A percentile compares a stretch with the other conserved stretches of the same genome.
Evolutionary conservation across 2,329 filamentous ascomycete species (phyloP).

Genomic region (Ceratocystis albifundus): DNA sequence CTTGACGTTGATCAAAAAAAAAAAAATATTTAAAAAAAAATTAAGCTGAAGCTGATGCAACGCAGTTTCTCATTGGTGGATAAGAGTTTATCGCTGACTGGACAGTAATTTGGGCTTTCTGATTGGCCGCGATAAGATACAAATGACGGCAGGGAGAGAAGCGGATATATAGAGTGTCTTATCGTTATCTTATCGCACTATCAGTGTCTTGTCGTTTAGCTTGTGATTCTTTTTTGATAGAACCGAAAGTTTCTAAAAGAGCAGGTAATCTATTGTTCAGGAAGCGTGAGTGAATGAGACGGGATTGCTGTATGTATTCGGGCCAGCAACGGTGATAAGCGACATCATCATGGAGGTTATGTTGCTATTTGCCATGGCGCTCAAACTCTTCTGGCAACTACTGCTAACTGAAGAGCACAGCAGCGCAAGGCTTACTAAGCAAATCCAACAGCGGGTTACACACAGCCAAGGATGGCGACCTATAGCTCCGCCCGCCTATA

Average conservation of each 20-base stretch:
- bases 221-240: background rate
- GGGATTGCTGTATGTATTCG: background rate
- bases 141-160: background rate
- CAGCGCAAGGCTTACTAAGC: background rate
- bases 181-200: conserved; percentile 12
- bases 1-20: background rate
- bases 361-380: too few relatives aligned
- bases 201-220: background rate
- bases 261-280: background rate
- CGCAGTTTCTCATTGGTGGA: conserved; percentile 1
- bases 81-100: background rate
- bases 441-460: background rate
- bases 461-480: background rate
- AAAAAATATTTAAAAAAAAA: conserved; percentile 12
- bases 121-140: conserved; percentile 14
- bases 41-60: background rate
- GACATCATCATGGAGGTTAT: background rate
- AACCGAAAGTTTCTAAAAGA: background rate
- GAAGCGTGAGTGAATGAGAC: background rate
- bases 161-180: background rate
- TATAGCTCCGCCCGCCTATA: background rate
- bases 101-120: background rate
- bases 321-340: too few relatives aligned
- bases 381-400: too few relatives aligned
- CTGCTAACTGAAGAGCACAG: background rate